Base-by-base conservation (phyloP, 1,284 basidiomycete species). In the Malassezia slooffiae region DNA sequence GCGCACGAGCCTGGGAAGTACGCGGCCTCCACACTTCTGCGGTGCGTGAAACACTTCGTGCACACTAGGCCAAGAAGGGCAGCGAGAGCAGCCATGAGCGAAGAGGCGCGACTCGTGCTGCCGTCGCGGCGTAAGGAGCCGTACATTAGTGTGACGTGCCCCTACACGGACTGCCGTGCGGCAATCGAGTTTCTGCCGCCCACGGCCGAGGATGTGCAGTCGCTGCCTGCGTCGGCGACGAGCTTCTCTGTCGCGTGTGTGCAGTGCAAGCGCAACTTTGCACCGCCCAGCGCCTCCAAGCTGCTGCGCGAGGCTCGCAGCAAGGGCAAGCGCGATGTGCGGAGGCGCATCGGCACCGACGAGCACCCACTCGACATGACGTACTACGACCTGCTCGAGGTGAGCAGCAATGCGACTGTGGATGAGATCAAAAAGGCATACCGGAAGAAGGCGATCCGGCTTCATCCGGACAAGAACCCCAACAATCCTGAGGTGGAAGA, bases 371-470 rank as follows among this genome's bases (percentile, higher is more conserved):
- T 69, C 35, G 66, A 69, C 29, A 65, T 62, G 56, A 54, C 55
- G 10, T 69, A 60, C 47, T 70, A 70, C 48, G 69, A 89, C 62
- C 75, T 84, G 22, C 75, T 91, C 3, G 83, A 83, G 5, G 76
- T 91, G 0, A 71, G 80, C 0, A 75, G 84, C 11, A 76, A 78
- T 44, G 85, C 85, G 4, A 81, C 81, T 12, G 76, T 77, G 2
- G 85, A 86, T 11, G 85, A 91, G 47, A 80, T 97, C 69, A 96
- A 96, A 75, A 93, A 89, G 71, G 85, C 91, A 3, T 97, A 97
- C 73, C 79, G 89, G 38, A 80, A 90, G 15, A 75, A 93, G 40
- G 91, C 91, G 2, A 93, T 95, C 73, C 91, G 91, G 72, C 81
- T 74, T 33, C 75, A 76, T 57, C 75, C 75, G 1, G 75, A 77